phyloP scores from a whole-genome alignment of 1,284 basidiomycete genomes.

The Schizopora paradoxa region DNA sequence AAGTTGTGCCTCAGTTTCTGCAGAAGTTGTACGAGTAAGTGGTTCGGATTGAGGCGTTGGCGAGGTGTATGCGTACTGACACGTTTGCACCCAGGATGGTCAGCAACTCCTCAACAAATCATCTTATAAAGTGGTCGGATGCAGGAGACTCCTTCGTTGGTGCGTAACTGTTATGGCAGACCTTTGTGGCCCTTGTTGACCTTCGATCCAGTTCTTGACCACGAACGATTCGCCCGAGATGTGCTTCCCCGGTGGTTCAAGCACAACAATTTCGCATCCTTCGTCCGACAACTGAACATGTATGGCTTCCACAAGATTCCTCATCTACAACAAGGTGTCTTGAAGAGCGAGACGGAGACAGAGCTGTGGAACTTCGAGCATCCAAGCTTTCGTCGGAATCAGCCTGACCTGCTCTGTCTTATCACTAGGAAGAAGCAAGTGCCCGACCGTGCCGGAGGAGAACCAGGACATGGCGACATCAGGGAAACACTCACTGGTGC shows the following conservation, averaged over 20 bases:
- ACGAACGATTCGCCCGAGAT: constrained; percentile 88
- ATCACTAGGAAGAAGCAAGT: constrained; percentile 77
- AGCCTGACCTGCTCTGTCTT: constrained; percentile 85
- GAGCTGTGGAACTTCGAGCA: constrained; percentile 96
- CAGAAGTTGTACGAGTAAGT: constrained; percentile 89
- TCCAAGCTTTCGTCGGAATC: constrained; percentile 82
- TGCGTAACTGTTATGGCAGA: constrained; percentile 32
- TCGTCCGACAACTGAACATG: constrained; percentile 97
- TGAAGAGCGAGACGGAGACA: constrained; percentile 75
- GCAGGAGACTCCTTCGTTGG: constrained; percentile 76
- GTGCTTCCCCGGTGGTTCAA: constrained; percentile 94
- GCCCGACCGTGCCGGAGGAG: constrained; percentile 27
- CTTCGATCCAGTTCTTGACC: constrained; percentile 80
- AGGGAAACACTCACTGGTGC: constrained; percentile 27
- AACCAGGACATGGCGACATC: too few species aligned
- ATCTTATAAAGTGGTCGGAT: constrained; percentile 59
- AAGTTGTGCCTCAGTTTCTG: constrained; percentile 78
- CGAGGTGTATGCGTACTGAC: too few species aligned
- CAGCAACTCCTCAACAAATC: constrained; percentile 50
- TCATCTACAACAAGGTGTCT: constrained; percentile 91
- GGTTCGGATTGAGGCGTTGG: constrained; percentile 9
- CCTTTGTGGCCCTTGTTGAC: background rate
- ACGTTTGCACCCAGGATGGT: constrained; percentile 46
- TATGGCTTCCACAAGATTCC: constrained; percentile 96
- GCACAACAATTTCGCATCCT: constrained; percentile 90